Evolutionary conservation across 352 stramenopile genomes (phyloP).

Genomic region (Phytopythium aichiense): DNA sequence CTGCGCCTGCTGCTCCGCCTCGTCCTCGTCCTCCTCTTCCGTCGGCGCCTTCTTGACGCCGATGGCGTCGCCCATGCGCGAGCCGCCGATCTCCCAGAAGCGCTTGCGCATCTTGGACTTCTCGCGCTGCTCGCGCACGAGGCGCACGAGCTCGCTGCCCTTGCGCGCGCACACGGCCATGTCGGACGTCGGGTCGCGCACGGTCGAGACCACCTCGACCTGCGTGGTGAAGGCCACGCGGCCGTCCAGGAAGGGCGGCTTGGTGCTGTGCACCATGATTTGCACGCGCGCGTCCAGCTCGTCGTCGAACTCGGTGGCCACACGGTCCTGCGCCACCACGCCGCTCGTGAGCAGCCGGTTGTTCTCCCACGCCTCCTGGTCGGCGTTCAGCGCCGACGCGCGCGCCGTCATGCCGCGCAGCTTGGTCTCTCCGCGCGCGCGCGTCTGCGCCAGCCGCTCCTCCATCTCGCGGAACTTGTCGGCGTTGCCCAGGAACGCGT

Average conservation of each 20-base stretch:
- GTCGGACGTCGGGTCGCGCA: slow-evolving; percentile 95
- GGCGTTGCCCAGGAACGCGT: slow-evolving; percentile 90
- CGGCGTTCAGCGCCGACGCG: slow-evolving; percentile 90
- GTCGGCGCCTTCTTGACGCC: slow-evolving; percentile 74
- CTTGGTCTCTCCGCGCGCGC: slow-evolving; percentile 84
- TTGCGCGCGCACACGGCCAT: slow-evolving; percentile 94
- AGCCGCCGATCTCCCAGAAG: slow-evolving; percentile 98
- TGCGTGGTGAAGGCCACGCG: slow-evolving; percentile 94
- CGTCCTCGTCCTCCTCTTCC: slow-evolving; percentile 58
- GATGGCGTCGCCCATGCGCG: slow-evolving; percentile 96
- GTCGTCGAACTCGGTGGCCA: slow-evolving; percentile 89
- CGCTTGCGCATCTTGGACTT: slow-evolving; percentile 95
- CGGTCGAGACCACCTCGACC: slow-evolving; percentile 93
- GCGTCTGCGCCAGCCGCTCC: slow-evolving; percentile 80
- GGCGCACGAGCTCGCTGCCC: slow-evolving; percentile 83
- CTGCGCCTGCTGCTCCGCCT: slow-evolving; percentile 28
- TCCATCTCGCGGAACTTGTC: slow-evolving; percentile 91
- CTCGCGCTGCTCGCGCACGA: slow-evolving; percentile 76
- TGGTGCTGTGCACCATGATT: slow-evolving; percentile 97
- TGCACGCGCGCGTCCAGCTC: slow-evolving; percentile 94
- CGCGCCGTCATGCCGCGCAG: slow-evolving; percentile 87
- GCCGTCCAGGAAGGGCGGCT: slow-evolving; percentile 96
- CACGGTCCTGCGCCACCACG: slow-evolving; percentile 72
- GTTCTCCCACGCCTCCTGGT: slow-evolving; percentile 98
- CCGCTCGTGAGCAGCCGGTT: slow-evolving; percentile 95